Evolutionary conservation across 176 grass and related monocot species (phyloP).

Genomic region (Ananas comosus): DNA sequence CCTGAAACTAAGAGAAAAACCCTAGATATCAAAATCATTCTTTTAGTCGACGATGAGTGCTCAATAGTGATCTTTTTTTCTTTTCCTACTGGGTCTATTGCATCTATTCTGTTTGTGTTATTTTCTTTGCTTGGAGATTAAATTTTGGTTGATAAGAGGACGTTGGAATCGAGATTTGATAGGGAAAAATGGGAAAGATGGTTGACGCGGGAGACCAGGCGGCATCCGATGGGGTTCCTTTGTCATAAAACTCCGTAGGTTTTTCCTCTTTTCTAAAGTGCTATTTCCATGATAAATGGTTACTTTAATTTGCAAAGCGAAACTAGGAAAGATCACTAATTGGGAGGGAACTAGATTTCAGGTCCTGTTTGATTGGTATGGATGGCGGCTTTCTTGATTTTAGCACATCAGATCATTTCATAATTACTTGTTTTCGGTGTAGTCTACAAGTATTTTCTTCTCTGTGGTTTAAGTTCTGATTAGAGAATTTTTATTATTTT

Average conservation of each 20-base stretch:
- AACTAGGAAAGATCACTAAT: background rate
- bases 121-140: conserved; percentile 14
- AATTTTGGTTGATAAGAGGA: conserved; percentile 33
- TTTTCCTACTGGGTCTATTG: background rate
- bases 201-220: conserved; percentile 55
- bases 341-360: background rate
- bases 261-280: conserved; percentile 25
- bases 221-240: conserved; percentile 31
- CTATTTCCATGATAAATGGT: conserved; percentile 5
- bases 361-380: background rate
- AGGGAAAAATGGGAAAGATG: conserved; percentile 63
- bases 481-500: too few species aligned
- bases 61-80: background rate
- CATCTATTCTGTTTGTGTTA: background rate
- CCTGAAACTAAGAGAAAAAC: background rate
- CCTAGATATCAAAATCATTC: background rate
- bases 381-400: background rate
- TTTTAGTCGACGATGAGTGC: background rate
- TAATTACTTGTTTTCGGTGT: background rate
- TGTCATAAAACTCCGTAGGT: conserved; percentile 51
- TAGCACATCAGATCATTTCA: background rate
- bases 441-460: background rate
- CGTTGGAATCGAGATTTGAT: conserved; percentile 65
- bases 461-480: background rate
- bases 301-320: background rate